A percentile compares a stretch with the other conserved stretches of the same genome.
Evolutionary conservation across 179 eudicot genomes (phyloP).

Genomic region (Silene noctiflora): DNA sequence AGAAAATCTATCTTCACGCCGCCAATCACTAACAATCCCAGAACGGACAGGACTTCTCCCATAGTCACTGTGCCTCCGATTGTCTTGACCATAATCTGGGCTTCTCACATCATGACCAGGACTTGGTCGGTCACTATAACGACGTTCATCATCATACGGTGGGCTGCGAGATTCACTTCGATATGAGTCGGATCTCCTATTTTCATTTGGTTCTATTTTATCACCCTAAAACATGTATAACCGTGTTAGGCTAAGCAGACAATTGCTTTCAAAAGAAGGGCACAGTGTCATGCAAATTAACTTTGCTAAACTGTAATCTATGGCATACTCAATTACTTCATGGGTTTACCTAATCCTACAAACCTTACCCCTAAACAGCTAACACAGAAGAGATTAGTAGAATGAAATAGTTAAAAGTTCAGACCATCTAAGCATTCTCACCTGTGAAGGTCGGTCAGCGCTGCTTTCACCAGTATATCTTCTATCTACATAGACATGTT

Average conservation of each 20-base stretch:
- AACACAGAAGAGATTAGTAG: background rate
- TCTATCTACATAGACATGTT: constrained; percentile 91
- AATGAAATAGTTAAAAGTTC: background rate
- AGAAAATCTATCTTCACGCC: constrained; percentile 93
- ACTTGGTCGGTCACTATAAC: constrained; percentile 61
- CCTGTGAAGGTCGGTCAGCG: constrained; percentile 63
- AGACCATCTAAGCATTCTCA: constrained; percentile 49
- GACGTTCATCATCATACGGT: constrained; percentile 66
- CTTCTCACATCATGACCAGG: constrained; percentile 69
- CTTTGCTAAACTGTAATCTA: constrained; percentile 8
- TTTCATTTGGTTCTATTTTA: constrained; percentile 51
- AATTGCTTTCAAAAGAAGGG: constrained; percentile 8
- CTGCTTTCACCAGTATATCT: constrained; percentile 85
- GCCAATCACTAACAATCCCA: constrained; percentile 84
- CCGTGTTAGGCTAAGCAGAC: constrained; percentile 16
- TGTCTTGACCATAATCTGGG: constrained; percentile 68
- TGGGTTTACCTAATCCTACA: constrained; percentile 6
- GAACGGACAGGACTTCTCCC: constrained; percentile 70
- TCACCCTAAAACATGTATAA: constrained; percentile 59
- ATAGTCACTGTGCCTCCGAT: constrained; percentile 45
- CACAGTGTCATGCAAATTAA: background rate
- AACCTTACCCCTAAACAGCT: background rate
- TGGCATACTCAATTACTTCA: constrained; percentile 12
- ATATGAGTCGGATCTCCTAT: constrained; percentile 49
- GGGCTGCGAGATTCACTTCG: constrained; percentile 83